Evolutionary conservation across 345 rosid genomes (phyloP).

Genomic region (Pistacia integerrima): DNA sequence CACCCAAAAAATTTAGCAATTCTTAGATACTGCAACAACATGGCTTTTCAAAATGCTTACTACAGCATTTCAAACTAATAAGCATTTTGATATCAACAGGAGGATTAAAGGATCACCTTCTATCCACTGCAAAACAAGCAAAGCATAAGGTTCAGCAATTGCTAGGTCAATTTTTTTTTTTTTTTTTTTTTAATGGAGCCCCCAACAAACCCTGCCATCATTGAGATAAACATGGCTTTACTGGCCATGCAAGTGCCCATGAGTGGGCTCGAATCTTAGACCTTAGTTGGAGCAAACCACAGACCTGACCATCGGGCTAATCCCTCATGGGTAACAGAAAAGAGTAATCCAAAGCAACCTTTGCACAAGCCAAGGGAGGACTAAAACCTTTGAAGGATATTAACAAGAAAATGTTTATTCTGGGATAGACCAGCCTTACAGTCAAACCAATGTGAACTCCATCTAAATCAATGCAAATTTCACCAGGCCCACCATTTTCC

Average conservation of each 20-base stretch:
- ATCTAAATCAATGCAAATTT: neutral
- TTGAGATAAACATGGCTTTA: no score
- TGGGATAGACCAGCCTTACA: neutral
- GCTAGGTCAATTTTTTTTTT: constrained; percentile 45
- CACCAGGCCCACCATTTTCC: neutral
- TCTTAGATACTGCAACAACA: constrained; percentile 8
- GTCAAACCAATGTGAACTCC: neutral
- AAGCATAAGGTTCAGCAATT: constrained; percentile 74
- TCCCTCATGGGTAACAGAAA: no score
- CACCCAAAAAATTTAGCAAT: constrained; percentile 23
- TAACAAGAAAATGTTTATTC: neutral
- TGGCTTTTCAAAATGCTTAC: constrained; percentile 1
- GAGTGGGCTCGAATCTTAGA: no score
- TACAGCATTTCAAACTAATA: neutral
- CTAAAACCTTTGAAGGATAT: neutral
- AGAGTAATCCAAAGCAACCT: neutral
- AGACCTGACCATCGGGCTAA: no score
- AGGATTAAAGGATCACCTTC: constrained; percentile 53
- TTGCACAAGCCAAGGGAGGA: constrained; percentile 1
- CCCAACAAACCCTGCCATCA: no score
- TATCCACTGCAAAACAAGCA: constrained; percentile 69
- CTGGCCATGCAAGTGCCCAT: no score
- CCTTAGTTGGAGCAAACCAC: no score
- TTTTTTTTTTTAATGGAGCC: no score
- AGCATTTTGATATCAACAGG: neutral